Evolutionary conservation across 1,284 basidiomycete genomes (phyloP).

Genomic region (Cutaneotrichosporon dermatis): DNA sequence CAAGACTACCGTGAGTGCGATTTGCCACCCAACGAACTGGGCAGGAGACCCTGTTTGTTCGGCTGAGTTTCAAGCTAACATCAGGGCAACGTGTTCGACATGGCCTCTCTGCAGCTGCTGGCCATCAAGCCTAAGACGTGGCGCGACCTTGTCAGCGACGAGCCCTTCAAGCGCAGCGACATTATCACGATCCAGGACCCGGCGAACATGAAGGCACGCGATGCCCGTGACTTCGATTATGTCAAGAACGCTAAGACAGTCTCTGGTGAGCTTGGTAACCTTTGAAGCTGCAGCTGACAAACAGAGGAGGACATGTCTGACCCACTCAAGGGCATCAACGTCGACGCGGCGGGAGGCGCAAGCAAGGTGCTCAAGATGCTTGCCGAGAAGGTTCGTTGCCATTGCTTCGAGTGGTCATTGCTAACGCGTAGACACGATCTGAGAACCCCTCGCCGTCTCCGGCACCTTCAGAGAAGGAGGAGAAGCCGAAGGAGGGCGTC

Average conservation of each 20-base stretch:
- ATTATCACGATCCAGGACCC: constrained; percentile 77
- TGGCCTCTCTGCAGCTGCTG: constrained; percentile 51
- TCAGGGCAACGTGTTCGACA: constrained; percentile 53
- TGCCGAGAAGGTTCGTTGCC: constrained; percentile 35
- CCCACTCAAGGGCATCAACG: constrained; percentile 49
- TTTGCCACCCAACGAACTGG: not conserved
- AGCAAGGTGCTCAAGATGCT: constrained; percentile 49
- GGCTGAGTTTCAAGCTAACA: not conserved
- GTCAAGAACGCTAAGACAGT: constrained; percentile 49
- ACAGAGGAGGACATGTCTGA: constrained; percentile 43
- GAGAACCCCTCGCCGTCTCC: constrained; percentile 24
- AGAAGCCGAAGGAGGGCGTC: constrained; percentile 42
- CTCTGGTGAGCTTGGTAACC: constrained; percentile 24
- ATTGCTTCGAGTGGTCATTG: too few relatives aligned
- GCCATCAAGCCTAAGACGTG: constrained; percentile 70
- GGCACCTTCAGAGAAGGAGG: constrained; percentile 1
- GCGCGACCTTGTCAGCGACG: constrained; percentile 78
- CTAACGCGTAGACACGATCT: constrained; percentile 21
- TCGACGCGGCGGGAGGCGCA: constrained; percentile 49
- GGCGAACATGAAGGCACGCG: constrained; percentile 44
- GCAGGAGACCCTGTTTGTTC: too few relatives aligned
- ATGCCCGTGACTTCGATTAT: constrained; percentile 49
- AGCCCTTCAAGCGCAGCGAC: constrained; percentile 81
- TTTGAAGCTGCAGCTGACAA: not conserved
- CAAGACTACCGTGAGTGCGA: constrained; percentile 59